Conservation (phyloP, 768 basidiomycete genomes). For the Fomitopsis serialis region DNA sequence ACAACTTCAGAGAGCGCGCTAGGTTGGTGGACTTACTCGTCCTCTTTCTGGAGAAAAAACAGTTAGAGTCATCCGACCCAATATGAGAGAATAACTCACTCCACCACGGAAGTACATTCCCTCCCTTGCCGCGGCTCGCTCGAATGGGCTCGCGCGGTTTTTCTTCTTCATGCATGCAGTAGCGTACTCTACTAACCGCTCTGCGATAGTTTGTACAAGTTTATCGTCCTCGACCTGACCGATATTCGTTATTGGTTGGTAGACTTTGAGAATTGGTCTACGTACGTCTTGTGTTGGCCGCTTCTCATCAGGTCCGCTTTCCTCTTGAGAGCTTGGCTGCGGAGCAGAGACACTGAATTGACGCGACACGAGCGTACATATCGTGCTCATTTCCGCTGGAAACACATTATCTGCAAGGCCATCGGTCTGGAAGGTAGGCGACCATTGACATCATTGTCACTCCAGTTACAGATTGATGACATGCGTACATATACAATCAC, state of each 20-base stretch:
- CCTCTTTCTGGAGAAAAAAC: slow-evolving; percentile 52
- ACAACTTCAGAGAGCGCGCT: neutral
- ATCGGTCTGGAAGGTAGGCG: slow-evolving; percentile 36
- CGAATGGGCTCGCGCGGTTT: slow-evolving; percentile 66
- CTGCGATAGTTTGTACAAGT: slow-evolving; percentile 67
- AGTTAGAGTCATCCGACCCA: neutral
- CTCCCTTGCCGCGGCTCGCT: slow-evolving; percentile 60
- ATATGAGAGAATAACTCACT: slow-evolving; percentile 40
- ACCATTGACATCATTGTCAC: too few species aligned
- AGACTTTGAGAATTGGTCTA: neutral
- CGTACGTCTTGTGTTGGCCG: neutral
- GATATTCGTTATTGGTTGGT: neutral
- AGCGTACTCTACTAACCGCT: slow-evolving; percentile 67
- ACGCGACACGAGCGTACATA: slow-evolving; percentile 63
- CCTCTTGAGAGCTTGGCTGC: neutral
- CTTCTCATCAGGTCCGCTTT: slow-evolving; percentile 5
- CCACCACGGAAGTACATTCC: slow-evolving; percentile 67
- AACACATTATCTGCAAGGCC: slow-evolving; percentile 57
- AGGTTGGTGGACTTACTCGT: slow-evolving; percentile 52
- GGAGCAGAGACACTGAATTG: slow-evolving; percentile 10
- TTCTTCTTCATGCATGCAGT: slow-evolving; percentile 64
- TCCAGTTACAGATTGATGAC: too few species aligned
- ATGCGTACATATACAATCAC: slow-evolving; percentile 41
- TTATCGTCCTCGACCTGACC: slow-evolving; percentile 43
- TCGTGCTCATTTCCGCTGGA: slow-evolving; percentile 60